Evolutionary conservation across 208 protist species (phyloP), one percentile per base, ranked within the genome.

Genomic region (Wallacemonas sp.): DNA sequence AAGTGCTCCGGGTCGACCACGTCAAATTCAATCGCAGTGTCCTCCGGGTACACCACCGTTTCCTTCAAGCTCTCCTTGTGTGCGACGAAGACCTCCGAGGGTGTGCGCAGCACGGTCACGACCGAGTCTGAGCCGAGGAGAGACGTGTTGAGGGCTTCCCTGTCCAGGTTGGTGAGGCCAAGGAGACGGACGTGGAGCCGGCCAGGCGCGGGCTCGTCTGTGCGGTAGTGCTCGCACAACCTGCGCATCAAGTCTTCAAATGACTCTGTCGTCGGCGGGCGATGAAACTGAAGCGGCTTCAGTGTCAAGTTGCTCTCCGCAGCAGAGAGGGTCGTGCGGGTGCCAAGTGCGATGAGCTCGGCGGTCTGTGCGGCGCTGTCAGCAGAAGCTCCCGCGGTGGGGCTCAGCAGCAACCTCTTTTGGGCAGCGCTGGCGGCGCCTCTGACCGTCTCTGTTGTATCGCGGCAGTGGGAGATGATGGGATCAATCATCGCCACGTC

Each of bases 91-190:
- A 81, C 69, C 71, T 93, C 77, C n/a, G 26, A 39, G 11, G 69
- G 67, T 38, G 82, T 90, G 47, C 90, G 86, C 38, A 91, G 41
- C 19, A 92, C 77, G 19, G 86, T 77, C 31, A 77, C 82, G 45
- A 91, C 63, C 2, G 72, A 62, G 70, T 88, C 69, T 17, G 82
- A 91, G 58, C 62, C 79, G 53, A 88, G 38, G 8, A 85, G 45
- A 3, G 73, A 81, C 42, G 51, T 71, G 61, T 86, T 84, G 68
- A 72, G 70, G 30, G 38, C 44, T 3, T 73, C 70, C 47, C 75
- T 75, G 41, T 88, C 70, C 44, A 94, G 54, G 66, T 81, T 72
- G n/a, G 80, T 86, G 63, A 83, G 88, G 38, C 86, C 86, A 2
- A 90, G 76, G 6, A 93, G 70, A 26, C 69, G 60, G 63, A 95